Evolutionary conservation across 495 filamentous ascomycete species (phyloP), one percentile per base, ranked within the genome.

Genomic region (Immersiella caudata): DNA sequence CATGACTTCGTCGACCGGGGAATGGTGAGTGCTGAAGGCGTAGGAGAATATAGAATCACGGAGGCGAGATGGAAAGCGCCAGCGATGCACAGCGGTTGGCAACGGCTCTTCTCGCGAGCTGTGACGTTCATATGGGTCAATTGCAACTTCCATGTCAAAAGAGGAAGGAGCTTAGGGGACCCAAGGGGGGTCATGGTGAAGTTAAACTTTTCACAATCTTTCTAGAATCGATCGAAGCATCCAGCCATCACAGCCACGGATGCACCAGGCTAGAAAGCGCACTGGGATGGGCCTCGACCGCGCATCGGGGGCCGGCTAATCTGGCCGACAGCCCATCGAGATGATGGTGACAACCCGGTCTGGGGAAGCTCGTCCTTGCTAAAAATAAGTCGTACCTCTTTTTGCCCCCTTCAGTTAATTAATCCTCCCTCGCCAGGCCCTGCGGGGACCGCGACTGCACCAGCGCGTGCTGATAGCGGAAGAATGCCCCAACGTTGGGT

Each of bases 81-180:
- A 26, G 2, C 7, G 52, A 26, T n/a, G 52, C 20, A 55, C 20
- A 22, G 24, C 52, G 52, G 52, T 55, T 55, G 52, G 52, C 52
- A 55, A 22, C 52, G 52, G 52, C 52, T 55, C 24, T 55, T 55
- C 26, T 33, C 22, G 57, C 57, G 21, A 59, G 21, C 25, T 22
- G 57, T 18, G n/a, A 59, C 33, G 24, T 59, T 59, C 57, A 59
- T 59, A 33, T 59, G 57, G 57, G 57, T 59, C 33, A 59, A 59
- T 59, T 59, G 18, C 33, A 7, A 22, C 1, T 59, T 59, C 57
- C 57, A 59, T 27, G 57, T 59, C 57, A 25, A 59, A 59, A 59
- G 25, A 59, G 57, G 57, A 59, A 59, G 57, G 57, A 59, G 57
- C 18, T 36, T 59, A 46, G 40, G 40, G 14, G 16, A 46, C 9